These are phyloP conservation scores for Gymnopus androsaceus DNA, from an alignment of 1,284 basidiomycete genomes.

Conservation along the genomic window DNA sequence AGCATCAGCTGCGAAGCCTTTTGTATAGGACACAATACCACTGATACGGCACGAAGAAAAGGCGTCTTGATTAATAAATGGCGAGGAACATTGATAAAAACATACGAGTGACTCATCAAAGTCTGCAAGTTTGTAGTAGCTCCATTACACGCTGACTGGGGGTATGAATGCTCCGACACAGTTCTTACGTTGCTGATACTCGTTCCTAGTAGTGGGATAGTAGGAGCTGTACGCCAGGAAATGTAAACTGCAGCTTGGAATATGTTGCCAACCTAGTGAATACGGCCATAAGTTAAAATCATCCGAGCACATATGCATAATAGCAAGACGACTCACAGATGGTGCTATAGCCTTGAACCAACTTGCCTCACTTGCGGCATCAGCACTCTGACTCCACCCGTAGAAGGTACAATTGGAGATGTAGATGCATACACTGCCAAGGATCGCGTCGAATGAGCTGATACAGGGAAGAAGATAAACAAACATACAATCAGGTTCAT, in stretches of 20 bases:
- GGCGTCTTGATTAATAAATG: background rate
- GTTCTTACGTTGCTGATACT: conserved; percentile 37
- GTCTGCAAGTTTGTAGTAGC: conserved; percentile 39
- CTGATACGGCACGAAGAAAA: conserved; percentile 25
- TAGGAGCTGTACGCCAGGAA: conserved; percentile 38
- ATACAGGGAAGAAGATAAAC: background rate
- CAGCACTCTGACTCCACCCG: conserved; percentile 20
- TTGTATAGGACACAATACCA: conserved; percentile 40
- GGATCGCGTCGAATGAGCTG: background rate
- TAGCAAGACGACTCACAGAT: conserved; percentile 26
- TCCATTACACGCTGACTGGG: conserved; percentile 46
- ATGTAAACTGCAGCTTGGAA: conserved; percentile 47
- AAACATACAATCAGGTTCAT: conserved; percentile 44
- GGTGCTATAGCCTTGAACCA: conserved; percentile 39
- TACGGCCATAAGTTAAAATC: background rate
- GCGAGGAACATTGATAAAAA: background rate
- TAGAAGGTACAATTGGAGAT: conserved; percentile 19
- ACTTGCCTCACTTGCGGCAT: conserved; percentile 35
- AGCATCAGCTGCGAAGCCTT: conserved; percentile 38
- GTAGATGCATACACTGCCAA: conserved; percentile 19
- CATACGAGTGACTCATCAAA: conserved; percentile 46
- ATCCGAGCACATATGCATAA: background rate
- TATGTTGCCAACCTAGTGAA: conserved; percentile 37
- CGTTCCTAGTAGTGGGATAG: conserved; percentile 37
- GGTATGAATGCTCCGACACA: conserved; percentile 45